Base-by-base conservation (phyloP, 495 filamentous ascomycete species). In the Alectoria sarmentosa region DNA sequence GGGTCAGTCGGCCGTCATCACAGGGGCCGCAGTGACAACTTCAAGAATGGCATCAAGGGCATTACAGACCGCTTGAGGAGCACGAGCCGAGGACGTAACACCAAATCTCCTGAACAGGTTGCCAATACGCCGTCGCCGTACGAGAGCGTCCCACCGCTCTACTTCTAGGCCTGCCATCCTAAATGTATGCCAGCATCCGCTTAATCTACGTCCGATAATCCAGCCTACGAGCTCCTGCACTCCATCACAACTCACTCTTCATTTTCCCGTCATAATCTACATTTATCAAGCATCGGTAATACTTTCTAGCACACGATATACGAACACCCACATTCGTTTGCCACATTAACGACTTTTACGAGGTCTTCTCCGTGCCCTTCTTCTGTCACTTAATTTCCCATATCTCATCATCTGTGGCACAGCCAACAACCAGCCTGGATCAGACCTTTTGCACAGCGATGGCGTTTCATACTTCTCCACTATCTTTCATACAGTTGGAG, bases 41-140 rank as follows among this genome's bases (percentile, higher is more conserved):
- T 89, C 60, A 76, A 82, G 32, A 81, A 79, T 23, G 85, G 87
- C 41, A 77, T 91, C 72, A 80, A 82, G 64, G 86, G 86, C 19
- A 78, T 88, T 11, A 86, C 88, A 0, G 84, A 85, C 60, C 82
- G 88, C 21, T 84, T 90, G 77, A 81, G 87, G 23, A 87, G 84
- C n/a, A 84, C 79, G 23, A 87, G 83, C 72, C 82, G 88, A 36
- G 82, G 83, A 3, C 70, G 79, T 17, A 78, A 77, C 37, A 71
- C 61, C 61, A 74, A 66, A 59, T 72, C 65, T 49, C 71, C 60
- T 61, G 71, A 75, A 14, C 64, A 67, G 19, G 32, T 44, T 63
- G 76, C 28, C 73, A 73, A 70, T 74, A 76, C 72, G 75, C 78
- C 71, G 28, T 74, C 76, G 14, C 82, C 84, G 48, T 86, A 86